A percentile compares a stretch with the other conserved stretches of the same genome.
Evolutionary conservation across 2,329 filamentous ascomycete species (phyloP).

Genomic region (Hymenotorrendiella dingleyae): DNA sequence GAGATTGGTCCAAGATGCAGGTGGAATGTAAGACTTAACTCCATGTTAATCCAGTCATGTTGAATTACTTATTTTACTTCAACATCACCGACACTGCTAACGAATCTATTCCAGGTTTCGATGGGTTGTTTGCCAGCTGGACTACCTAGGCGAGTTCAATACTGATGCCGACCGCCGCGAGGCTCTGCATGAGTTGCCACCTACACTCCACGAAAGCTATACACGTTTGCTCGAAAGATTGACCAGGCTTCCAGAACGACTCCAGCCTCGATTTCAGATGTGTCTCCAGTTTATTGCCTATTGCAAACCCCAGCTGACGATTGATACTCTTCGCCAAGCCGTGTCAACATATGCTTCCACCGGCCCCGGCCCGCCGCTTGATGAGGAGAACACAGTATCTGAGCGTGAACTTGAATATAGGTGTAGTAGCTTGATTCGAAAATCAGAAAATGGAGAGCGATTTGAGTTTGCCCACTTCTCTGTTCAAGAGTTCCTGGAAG

Average conservation of each 20-base stretch:
- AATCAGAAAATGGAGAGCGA: not conserved
- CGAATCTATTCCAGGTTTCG: not conserved
- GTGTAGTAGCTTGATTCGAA: not conserved
- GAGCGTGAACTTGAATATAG: too few species aligned
- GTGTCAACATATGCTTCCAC: not conserved
- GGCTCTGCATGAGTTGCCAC: not conserved
- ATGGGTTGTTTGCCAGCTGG: not conserved
- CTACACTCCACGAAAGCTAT: not conserved
- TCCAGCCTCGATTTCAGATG: not conserved
- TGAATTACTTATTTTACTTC: not conserved
- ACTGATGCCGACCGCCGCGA: not conserved
- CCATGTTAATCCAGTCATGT: too few species aligned
- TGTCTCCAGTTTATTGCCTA: not conserved
- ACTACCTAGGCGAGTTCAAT: not conserved
- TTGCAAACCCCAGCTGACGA: not conserved
- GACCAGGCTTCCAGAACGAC: not conserved
- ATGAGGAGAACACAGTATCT: too few species aligned
- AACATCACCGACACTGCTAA: not conserved
- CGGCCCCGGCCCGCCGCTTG: too few species aligned
- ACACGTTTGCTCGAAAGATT: not conserved
- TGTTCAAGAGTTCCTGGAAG: not conserved
- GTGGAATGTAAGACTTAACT: not conserved
- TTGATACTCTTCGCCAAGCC: too few species aligned
- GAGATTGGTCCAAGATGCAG: not conserved
- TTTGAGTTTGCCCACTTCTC: not conserved